phyloP scores from a whole-genome alignment of 1,284 basidiomycete genomes.

The Malassezia obtusa region DNA sequence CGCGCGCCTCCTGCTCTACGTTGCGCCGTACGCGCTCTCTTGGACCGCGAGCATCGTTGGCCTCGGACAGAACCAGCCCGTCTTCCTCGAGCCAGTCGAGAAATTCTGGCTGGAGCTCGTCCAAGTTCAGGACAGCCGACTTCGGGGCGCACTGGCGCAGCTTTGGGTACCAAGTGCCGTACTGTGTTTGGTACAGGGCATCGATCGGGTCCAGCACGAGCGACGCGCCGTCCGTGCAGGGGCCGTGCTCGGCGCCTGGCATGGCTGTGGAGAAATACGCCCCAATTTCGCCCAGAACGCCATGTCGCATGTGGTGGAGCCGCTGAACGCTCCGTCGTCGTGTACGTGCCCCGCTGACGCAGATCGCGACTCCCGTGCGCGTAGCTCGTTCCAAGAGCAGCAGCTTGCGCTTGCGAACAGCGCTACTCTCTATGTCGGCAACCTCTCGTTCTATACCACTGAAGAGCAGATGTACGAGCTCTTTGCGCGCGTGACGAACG shows the following conservation, averaged over 20 bases:
- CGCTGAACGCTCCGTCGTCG: constrained; percentile 83
- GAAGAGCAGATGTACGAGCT: constrained; percentile 99
- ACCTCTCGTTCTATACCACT: constrained; percentile 60
- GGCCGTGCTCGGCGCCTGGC: constrained; percentile 1
- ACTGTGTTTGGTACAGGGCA: constrained; percentile 53
- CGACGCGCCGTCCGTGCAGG: not conserved
- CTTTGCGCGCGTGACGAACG: constrained; percentile 79
- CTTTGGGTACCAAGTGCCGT: constrained; percentile 74
- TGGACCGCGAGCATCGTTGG: constrained; percentile 56
- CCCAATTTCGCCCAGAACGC: not conserved
- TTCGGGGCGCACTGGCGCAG: constrained; percentile 65
- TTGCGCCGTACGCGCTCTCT: not conserved
- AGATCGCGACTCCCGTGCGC: constrained; percentile 49
- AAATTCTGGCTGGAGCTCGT: constrained; percentile 59
- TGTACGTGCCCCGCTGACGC: constrained; percentile 56
- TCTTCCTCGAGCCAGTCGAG: constrained; percentile 66
- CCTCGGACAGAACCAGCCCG: constrained; percentile 69
- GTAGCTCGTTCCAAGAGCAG: constrained; percentile 46
- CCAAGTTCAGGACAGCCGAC: constrained; percentile 63
- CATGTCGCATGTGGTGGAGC: constrained; percentile 77
- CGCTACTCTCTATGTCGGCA: constrained; percentile 62
- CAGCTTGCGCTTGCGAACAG: constrained; percentile 52
- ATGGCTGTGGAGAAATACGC: not conserved
- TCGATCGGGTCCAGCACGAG: constrained; percentile 59
- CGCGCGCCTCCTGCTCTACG: constrained; percentile 53